phyloP scores from a whole-genome alignment of 2,329 filamentous ascomycete species.

The Alternaria sp. region DNA sequence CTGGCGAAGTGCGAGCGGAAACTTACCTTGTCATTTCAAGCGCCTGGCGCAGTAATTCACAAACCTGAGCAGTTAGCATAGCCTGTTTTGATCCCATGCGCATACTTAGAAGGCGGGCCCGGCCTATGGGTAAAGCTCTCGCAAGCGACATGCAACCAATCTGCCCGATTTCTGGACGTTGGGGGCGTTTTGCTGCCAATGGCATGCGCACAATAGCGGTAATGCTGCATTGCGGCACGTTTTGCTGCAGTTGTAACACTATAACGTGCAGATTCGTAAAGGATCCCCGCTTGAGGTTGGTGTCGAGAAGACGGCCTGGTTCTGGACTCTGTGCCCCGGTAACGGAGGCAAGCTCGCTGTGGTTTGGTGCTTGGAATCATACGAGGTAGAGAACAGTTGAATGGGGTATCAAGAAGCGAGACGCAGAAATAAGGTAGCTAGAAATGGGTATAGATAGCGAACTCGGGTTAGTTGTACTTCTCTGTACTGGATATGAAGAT shows the following conservation, averaged over 20 bases:
- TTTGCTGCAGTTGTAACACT: not conserved
- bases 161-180: constrained; percentile 2
- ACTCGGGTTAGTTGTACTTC: not conserved
- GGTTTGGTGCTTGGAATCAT: not conserved
- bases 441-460: not conserved
- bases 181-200: constrained; percentile 6
- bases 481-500: not conserved
- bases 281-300: not conserved
- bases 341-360: not conserved
- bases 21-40: not conserved
- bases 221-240: not conserved
- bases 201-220: constrained; percentile 2
- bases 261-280: not conserved
- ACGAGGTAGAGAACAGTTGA: not conserved
- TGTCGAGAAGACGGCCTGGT: not conserved
- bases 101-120: not conserved
- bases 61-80: constrained; percentile 19
- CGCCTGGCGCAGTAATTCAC: constrained; percentile 8
- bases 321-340: not conserved
- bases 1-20: not conserved
- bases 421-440: not conserved
- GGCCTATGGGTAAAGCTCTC: constrained; percentile 6
- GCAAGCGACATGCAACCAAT: constrained; percentile 10
- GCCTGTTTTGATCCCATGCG: constrained; percentile 9
- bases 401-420: not conserved